Conservation (phyloP, 768 basidiomycete species). For the Lanmaoa rubissima region DNA sequence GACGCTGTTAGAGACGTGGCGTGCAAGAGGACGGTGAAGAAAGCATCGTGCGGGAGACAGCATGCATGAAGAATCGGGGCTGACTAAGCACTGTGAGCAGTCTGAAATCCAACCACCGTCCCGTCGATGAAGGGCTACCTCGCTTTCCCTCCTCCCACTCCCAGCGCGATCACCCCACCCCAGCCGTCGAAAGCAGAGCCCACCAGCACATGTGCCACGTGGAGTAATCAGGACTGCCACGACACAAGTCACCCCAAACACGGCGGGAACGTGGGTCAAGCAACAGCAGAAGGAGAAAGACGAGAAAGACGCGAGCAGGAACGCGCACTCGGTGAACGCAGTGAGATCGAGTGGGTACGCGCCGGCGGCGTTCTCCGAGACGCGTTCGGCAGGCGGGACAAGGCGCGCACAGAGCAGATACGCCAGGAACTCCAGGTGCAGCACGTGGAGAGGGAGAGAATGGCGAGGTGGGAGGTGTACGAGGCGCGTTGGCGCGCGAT, state of each 20-base stretch:
- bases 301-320: conserved; percentile 31
- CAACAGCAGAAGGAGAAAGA: conserved; percentile 15
- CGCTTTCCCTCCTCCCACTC: conserved; percentile 20
- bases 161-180: not conserved
- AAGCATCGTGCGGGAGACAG: conserved; percentile 9
- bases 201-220: not conserved
- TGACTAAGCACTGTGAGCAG: too few species aligned
- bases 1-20: not conserved
- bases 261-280: not conserved
- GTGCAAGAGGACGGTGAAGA: not conserved
- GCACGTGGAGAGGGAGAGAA: conserved; percentile 40
- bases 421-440: conserved; percentile 45
- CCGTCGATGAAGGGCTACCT: conserved; percentile 25
- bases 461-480: conserved; percentile 51
- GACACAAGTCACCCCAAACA: not conserved
- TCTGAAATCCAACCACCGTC: too few species aligned
- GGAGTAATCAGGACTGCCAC: not conserved
- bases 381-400: conserved; percentile 47
- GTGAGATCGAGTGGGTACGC: conserved; percentile 61
- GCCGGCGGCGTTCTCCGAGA: conserved; percentile 56
- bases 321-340: conserved; percentile 41
- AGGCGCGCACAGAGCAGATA: conserved; percentile 47
- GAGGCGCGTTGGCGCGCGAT: conserved; percentile 51
- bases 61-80: conserved; percentile 25
- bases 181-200: not conserved